Conservation (phyloP, 306 rosid species). For the Alnus glutinosa region DNA sequence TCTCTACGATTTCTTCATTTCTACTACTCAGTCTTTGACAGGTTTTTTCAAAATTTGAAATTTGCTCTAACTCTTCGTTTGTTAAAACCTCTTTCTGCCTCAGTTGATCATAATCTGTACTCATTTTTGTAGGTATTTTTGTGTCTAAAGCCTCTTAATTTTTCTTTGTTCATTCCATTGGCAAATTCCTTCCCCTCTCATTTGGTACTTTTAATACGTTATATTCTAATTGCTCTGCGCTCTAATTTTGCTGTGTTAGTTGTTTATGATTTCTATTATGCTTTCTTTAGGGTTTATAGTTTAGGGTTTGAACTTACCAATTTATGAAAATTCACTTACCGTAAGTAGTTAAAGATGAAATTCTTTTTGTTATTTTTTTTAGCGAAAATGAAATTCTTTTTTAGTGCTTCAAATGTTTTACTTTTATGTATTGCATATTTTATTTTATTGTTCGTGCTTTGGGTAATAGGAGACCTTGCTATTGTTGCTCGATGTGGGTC, state of each 20-base stretch:
- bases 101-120: not conserved
- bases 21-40: not conserved
- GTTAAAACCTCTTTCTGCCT: not conserved
- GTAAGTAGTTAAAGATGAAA: not conserved
- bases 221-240: not conserved
- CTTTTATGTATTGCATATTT: not conserved
- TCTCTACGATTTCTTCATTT: not conserved
- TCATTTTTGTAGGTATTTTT: not conserved
- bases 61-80: not conserved
- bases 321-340: not conserved
- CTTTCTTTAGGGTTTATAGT: slow-evolving; percentile 25
- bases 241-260: not conserved
- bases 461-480: slow-evolving; percentile 62
- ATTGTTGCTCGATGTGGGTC: slow-evolving; percentile 88
- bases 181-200: not conserved
- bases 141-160: not conserved
- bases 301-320: slow-evolving; percentile 29
- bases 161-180: not conserved
- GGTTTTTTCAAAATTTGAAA: not conserved
- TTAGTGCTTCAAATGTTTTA: not conserved
- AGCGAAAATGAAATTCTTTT: not conserved
- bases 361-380: not conserved
- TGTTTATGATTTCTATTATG: not conserved
- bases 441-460: slow-evolving; percentile 1
- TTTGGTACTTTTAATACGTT: not conserved